phyloP scores from a whole-genome alignment of 331 rosid species.

The Acacia pycnantha region DNA sequence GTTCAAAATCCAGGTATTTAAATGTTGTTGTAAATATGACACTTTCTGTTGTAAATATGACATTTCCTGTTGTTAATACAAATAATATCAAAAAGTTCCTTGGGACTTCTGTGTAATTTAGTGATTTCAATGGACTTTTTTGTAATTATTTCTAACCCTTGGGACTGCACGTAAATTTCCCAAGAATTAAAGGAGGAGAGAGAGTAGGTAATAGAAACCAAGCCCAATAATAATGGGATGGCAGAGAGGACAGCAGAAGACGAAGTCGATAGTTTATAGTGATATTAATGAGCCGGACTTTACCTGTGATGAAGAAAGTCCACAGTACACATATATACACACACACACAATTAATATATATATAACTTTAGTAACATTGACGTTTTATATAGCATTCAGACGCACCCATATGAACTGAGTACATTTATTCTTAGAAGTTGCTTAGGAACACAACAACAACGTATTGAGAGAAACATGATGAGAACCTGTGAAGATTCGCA shows the following conservation, averaged over 20 bases:
- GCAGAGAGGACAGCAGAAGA: neutral
- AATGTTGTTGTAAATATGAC: no score
- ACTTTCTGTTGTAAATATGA: no score
- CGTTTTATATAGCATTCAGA: neutral
- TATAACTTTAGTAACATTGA: neutral
- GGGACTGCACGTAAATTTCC: no score
- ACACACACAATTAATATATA: no score
- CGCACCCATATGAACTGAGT: neutral
- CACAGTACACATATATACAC: neutral
- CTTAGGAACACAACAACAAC: neutral
- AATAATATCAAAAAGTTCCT: no score
- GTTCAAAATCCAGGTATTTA: no score
- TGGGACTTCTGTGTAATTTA: no score
- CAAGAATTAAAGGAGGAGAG: neutral
- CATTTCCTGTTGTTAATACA: no score
- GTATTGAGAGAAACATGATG: neutral
- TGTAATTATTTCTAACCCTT: no score
- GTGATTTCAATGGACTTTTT: no score
- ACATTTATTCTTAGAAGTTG: neutral
- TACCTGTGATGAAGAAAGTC: neutral
- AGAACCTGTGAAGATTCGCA: neutral
- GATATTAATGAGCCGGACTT: neutral
- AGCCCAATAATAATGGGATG: neutral
- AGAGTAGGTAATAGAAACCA: no score
- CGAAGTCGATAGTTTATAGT: neutral